phyloP scores from a whole-genome alignment of 495 filamentous ascomycete species.

The Penicillium samsonianum region DNA sequence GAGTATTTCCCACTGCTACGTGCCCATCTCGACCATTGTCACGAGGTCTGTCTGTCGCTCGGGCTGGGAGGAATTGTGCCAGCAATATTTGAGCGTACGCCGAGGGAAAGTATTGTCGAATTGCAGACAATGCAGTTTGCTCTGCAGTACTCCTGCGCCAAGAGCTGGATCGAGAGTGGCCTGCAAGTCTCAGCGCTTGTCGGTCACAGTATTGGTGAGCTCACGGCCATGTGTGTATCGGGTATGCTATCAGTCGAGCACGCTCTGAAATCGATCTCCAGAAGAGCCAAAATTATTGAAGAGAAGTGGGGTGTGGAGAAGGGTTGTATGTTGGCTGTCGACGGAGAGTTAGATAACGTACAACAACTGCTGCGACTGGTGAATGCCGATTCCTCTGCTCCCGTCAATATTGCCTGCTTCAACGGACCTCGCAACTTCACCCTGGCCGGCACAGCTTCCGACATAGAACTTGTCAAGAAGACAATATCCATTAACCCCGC shows the following conservation, averaged over 20 bases:
- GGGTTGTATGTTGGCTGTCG: neutral
- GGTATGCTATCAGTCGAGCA: slow-evolving; percentile 34
- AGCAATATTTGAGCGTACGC: neutral
- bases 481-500: neutral
- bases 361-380: neutral
- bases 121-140: slow-evolving; percentile 39
- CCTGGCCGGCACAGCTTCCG: slow-evolving; percentile 40
- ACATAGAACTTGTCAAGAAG: slow-evolving; percentile 26
- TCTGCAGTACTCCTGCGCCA: slow-evolving; percentile 50
- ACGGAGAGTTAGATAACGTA: neutral
- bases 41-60: neutral
- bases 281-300: slow-evolving; percentile 33
- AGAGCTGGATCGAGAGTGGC: slow-evolving; percentile 49
- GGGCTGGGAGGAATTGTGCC: neutral
- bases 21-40: neutral
- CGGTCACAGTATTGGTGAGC: slow-evolving; percentile 53
- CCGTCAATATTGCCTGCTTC: slow-evolving; percentile 45
- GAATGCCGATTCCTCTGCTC: neutral
- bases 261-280: slow-evolving; percentile 42
- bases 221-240: slow-evolving; percentile 44
- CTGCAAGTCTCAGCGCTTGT: slow-evolving; percentile 35
- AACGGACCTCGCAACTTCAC: slow-evolving; percentile 51
- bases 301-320: neutral
- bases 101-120: neutral
- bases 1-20: neutral